Evolutionary conservation across 2,329 filamentous ascomycete genomes (phyloP).

Genomic region (Arthroderma sp.): DNA sequence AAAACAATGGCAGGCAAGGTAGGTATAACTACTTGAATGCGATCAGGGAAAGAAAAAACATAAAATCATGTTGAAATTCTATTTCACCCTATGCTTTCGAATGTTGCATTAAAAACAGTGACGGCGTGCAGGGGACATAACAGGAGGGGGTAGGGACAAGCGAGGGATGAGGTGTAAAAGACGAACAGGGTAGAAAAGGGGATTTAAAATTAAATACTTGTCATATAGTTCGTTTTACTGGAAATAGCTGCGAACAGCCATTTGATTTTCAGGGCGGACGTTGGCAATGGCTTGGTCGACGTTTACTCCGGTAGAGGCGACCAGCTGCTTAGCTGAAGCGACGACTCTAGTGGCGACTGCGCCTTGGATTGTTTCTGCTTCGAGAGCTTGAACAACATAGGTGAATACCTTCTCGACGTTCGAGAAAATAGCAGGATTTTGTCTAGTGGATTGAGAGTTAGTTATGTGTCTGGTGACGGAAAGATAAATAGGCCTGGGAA

Average conservation of each 20-base stretch:
- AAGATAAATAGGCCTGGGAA: constrained; percentile 17
- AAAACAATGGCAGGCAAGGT: too few species aligned
- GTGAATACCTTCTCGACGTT: constrained; percentile 74
- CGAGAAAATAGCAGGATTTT: constrained; percentile 66
- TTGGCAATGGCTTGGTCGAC: constrained; percentile 55
- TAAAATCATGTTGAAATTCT: too few species aligned
- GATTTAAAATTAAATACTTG: background rate
- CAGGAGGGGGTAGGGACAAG: too few species aligned
- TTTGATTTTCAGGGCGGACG: constrained; percentile 68
- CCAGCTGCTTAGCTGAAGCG: constrained; percentile 61
- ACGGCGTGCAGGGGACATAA: too few species aligned
- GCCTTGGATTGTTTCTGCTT: constrained; percentile 78
- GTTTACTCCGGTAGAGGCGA: constrained; percentile 61
- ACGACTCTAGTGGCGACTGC: constrained; percentile 68
- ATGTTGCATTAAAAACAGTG: too few species aligned
- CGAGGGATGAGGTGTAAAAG: too few species aligned
- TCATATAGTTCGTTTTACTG: constrained; percentile 31
- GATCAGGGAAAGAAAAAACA: too few species aligned
- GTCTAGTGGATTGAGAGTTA: constrained; percentile 40
- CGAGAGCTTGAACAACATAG: constrained; percentile 74
- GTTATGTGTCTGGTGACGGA: constrained; percentile 2
- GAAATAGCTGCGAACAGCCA: constrained; percentile 67
- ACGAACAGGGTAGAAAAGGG: background rate
- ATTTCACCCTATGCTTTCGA: too few species aligned
- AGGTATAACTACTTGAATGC: too few species aligned